Percentiles rank a stretch among this genome's conserved stretches.
These are phyloP conservation scores for Ceratorhiza oryzae-sativae DNA, from an alignment of 1,284 basidiomycete genomes.

Conservation along the genomic window DNA sequence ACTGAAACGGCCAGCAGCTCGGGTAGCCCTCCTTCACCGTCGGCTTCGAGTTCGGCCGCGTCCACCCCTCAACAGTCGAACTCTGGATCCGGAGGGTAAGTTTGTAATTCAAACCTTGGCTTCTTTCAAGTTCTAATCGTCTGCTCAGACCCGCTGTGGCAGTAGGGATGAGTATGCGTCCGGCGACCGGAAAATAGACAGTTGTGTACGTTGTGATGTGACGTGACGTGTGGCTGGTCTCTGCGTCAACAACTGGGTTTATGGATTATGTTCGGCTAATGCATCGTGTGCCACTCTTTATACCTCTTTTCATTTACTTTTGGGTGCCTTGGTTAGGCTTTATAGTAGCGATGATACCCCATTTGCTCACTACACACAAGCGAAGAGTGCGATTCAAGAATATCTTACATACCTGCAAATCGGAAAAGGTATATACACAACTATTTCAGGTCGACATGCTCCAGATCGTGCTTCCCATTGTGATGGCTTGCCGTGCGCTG, in stretches of 20 bases:
- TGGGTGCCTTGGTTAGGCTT: neutral
- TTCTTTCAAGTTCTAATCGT: neutral
- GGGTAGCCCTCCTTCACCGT: too few species aligned
- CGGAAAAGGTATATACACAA: neutral
- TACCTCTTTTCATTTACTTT: neutral
- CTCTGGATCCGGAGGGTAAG: conserved; percentile 7
- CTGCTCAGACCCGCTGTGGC: conserved; percentile 9
- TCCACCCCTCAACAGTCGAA: neutral
- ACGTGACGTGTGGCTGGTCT: conserved; percentile 2
- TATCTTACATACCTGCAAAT: neutral
- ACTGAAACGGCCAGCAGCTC: neutral
- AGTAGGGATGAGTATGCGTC: conserved; percentile 15
- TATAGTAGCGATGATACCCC: neutral
- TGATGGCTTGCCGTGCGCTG: neutral
- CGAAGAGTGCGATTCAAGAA: neutral
- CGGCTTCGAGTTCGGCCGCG: neutral
- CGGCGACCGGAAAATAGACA: neutral
- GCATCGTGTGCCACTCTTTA: conserved; percentile 22
- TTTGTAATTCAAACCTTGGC: neutral
- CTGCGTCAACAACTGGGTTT: conserved; percentile 1
- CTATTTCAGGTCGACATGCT: neutral
- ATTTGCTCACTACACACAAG: neutral
- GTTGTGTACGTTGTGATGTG: neutral
- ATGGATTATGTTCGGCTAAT: conserved; percentile 11
- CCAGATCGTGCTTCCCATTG: conserved; percentile 8